Percentiles rank a stretch among this genome's conserved stretches.
These are phyloP conservation scores for Avena eriantha DNA, from an alignment of 176 grass and related monocot species.

Conservation along the genomic window DNA sequence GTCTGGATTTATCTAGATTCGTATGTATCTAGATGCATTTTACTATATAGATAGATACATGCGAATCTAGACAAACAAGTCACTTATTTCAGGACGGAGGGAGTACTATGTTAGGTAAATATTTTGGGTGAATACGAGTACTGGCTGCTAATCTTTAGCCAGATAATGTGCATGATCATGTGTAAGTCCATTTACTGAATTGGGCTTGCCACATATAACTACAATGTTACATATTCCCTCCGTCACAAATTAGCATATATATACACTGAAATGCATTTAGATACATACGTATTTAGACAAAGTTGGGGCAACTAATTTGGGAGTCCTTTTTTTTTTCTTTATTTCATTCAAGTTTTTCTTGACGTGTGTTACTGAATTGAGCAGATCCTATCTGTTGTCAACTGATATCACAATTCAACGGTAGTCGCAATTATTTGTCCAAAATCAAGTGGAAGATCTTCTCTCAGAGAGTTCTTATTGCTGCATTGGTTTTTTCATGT, in stretches of 20 bases:
- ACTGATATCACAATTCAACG: not conserved
- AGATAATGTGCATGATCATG: not conserved
- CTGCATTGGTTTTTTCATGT: not conserved
- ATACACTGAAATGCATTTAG: too few species aligned
- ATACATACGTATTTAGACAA: too few species aligned
- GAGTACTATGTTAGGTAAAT: not conserved
- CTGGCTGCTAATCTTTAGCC: not conserved
- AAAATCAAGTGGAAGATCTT: conserved; percentile 10
- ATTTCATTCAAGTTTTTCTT: conserved; percentile 7
- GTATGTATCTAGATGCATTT: too few species aligned
- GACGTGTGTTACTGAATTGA: conserved; percentile 31
- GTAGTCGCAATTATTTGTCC: not conserved
- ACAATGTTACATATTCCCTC: not conserved
- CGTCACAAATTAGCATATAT: too few species aligned
- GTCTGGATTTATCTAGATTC: too few species aligned
- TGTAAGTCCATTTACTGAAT: not conserved
- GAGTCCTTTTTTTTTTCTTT: not conserved
- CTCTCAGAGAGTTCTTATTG: not conserved
- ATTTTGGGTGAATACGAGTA: not conserved
- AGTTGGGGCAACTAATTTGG: too few species aligned
- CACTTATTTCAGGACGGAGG: too few species aligned
- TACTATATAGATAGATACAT: too few species aligned
- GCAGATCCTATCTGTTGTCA: conserved; percentile 30
- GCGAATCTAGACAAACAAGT: too few species aligned
- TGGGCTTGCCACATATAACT: not conserved